Base-by-base conservation (phyloP, 768 basidiomycete genomes). In the Fomitopsis pulvina region DNA sequence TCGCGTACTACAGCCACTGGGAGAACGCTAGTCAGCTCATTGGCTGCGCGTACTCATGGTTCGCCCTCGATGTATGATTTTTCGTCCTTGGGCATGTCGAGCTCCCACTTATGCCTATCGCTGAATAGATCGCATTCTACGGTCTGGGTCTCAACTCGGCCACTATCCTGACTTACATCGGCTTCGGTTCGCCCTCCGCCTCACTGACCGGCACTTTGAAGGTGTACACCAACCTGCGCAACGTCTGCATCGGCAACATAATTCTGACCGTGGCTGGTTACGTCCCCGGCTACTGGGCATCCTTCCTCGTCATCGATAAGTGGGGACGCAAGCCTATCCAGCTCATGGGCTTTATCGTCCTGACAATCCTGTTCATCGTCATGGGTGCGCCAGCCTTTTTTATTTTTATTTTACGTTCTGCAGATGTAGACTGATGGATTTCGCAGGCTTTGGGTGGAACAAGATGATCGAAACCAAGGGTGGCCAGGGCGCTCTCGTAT, bases 111-210 rank as follows among this genome's bases (percentile, higher is more conserved):
- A n/a, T 38, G 18, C 21, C 20, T 12, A 9, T 20, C 25, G 43
- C 14, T 45, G 55, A n/a, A n/a, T 44, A 87, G 80, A 81, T 93
- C 48, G 89, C 90, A 8, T 93, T 89, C 70, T 92, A 93, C 64
- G 91, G 90, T 45, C 77, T 95, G 30, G 85, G 89, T 48, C 77
- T 95, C 49, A 94, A 94, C 69, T 87, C 83, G 2, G 74, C 79
- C 29, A 80, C 82, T 62, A 85, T 94, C 54, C 73, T 94, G 43
- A 65, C 70, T 46, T 77, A 85, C 26, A 92, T 92, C 60, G 81
- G 83, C 32, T 90, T 85, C 62, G 89, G 88, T 45, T 63, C 66
- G 9, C 66, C 78, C 16, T 7, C 50, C 9, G 55, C 61, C 14
- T 61, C 53, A 69, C 74, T 44, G 54, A 65, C 30, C 60, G 51